Conservation (phyloP, 2,329 filamentous ascomycete genomes). For the Cercospora nicotianae region DNA sequence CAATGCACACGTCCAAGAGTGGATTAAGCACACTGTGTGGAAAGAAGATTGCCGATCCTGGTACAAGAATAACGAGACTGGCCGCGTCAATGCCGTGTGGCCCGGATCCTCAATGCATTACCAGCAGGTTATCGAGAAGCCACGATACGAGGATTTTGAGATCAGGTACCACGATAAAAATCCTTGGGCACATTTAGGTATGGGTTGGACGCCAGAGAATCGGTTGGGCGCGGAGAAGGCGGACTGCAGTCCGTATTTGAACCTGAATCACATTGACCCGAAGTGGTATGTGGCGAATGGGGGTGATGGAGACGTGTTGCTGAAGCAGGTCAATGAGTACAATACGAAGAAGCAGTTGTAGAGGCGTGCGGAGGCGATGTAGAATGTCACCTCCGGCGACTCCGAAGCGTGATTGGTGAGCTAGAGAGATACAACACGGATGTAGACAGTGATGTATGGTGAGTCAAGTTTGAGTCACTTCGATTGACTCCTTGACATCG, state of each 20-base stretch:
- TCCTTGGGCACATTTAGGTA: conserved; percentile 45
- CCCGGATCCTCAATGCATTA: conserved; percentile 55
- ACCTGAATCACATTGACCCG: conserved; percentile 45
- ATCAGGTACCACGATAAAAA: conserved; percentile 45
- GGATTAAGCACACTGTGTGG: conserved; percentile 54
- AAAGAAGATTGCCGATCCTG: conserved; percentile 45
- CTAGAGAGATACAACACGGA: background rate
- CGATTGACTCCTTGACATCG: background rate
- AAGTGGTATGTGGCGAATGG: conserved; percentile 40
- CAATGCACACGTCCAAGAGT: conserved; percentile 47
- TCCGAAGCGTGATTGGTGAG: background rate
- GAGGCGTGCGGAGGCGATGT: background rate
- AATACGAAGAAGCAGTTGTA: conserved; percentile 13
- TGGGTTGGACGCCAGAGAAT: conserved; percentile 43
- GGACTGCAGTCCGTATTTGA: conserved; percentile 44
- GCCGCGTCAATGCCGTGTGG: conserved; percentile 51
- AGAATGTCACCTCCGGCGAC: background rate
- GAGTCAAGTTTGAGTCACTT: background rate
- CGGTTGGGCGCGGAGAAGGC: conserved; percentile 26
- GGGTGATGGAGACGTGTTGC: conserved; percentile 28
- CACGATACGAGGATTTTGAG: conserved; percentile 48
- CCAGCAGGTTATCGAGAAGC: conserved; percentile 41
- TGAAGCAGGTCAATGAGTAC: conserved; percentile 25
- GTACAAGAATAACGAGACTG: conserved; percentile 51
- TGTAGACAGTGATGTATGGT: background rate